A percentile compares a stretch with the other conserved stretches of the same genome.
These are phyloP conservation scores for Candida anglica DNA, from an alignment of 805 yeast genomes.

Conservation along the genomic window DNA sequence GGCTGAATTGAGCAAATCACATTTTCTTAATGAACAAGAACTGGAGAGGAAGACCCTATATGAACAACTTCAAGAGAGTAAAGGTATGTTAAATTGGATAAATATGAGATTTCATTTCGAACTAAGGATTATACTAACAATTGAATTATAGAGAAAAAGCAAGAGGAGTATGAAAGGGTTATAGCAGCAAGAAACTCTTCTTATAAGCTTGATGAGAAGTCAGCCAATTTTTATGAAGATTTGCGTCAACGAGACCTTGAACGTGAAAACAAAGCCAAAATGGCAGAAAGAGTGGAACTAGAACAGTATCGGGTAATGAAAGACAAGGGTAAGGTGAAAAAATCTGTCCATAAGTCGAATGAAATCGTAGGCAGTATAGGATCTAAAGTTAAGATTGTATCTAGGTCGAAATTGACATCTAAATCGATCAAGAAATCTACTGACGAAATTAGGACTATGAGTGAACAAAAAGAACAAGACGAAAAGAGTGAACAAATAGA, in stretches of 20 bases:
- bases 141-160: conserved; percentile 22
- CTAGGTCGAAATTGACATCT: no score
- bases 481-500: no score
- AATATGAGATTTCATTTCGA: background rate
- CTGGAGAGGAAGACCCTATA: conserved; percentile 34
- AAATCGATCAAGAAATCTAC: no score
- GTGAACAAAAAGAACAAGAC: no score
- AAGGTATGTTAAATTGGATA: conserved; percentile 24
- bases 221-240: conserved; percentile 31
- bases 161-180: conserved; percentile 25
- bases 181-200: conserved; percentile 33
- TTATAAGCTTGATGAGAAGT: conserved; percentile 35
- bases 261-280: conserved; percentile 13
- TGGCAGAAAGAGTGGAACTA: conserved; percentile 18
- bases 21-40: conserved; percentile 11
- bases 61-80: conserved; percentile 38
- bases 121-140: background rate
- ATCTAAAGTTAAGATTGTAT: no score
- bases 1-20: background rate
- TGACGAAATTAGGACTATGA: no score
- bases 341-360: no score
- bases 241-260: conserved; percentile 15
- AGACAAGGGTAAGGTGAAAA: conserved; percentile 2
- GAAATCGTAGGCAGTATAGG: no score
- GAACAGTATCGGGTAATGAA: conserved; percentile 5